Evolutionary conservation across 345 rosid species (phyloP), one percentile per base, ranked within the genome.

Genomic region (Pseudoturritis turrita): DNA sequence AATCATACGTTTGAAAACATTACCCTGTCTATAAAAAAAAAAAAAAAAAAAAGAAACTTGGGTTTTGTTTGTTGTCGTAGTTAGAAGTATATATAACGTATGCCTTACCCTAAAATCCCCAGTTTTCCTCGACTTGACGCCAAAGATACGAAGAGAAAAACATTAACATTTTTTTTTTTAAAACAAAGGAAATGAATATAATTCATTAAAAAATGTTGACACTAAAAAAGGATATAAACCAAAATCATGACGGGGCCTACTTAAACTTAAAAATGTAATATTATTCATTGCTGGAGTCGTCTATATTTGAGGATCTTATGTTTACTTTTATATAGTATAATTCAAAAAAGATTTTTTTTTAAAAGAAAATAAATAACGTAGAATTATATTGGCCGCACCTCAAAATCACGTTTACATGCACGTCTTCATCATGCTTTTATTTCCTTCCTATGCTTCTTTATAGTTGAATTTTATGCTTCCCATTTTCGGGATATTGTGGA

Each of bases 321-420:
- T 33, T 64, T 49, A 49, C 57, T 47, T 47, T 49, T 47, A n/a
- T n/a, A n/a, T n/a, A n/a, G n/a, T n/a, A n/a, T n/a, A n/a, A n/a
- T n/a, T n/a, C n/a, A n/a, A n/a, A n/a, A n/a, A n/a, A n/a, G n/a
- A n/a, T n/a, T n/a, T n/a, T n/a, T n/a, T n/a, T n/a, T n/a, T n/a
- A n/a, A n/a, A n/a, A n/a, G n/a, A n/a, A n/a, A n/a, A n/a, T 12
- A 41, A 19, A 19, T 29, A 45, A 45, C 31, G 55, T 15, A 29
- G 15, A 31, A 33, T 10, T 55, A 29, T 40, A 31, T 17, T 43
- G 37, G 57, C 25, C 36, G 39, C 50, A 35, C 15, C 70, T 72
- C 64, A 44, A 72, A 36, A 72, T 54, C 70, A 54, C 60, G 71
- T 63, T 64, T 73, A 31, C 71, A 64, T 72, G 77, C 57, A 62